Base-by-base conservation (phyloP, 495 filamentous ascomycete genomes). In the Neurospora sp. region DNA sequence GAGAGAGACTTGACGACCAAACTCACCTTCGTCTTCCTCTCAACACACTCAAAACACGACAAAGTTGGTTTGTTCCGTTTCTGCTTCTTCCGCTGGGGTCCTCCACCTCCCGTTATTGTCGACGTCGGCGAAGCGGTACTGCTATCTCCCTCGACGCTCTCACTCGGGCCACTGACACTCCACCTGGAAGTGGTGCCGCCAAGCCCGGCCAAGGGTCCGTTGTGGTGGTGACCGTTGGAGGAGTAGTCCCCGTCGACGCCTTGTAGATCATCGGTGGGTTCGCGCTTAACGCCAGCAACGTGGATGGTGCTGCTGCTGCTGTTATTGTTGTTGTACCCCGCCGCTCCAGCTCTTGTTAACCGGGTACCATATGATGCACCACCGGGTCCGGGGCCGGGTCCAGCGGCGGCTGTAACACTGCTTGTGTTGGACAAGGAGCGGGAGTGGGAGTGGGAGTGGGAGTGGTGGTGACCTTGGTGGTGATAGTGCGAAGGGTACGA, bases 11-110 rank as follows among this genome's bases (percentile, higher is more conserved):
- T 8, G 47, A 44, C 39, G 40, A 72, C 69, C 6, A 41, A 10
- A 82, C 86, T 74, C 76, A 86, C 89, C 84, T 90, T 91, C 16
- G 89, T 91, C 80, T 92, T 91, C 70, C 89, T 83, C 79, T 89
- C 89, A 41, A 92, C 90, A 78, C 91, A 93, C 74, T 91, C 90
- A 71, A 87, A 84, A 77, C 90, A 93, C 47, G 89, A 91, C 47
- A 93, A 76, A 1, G 90, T 93, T 5, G 90, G 90, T 77, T 93
- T 93, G 80, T 93, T 93, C 35, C 90, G 84, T 78, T 90, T 92
- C 79, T 91, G 90, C 79, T 89, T 91, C 80, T 90, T 90, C 80
- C 80, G 85, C 4, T 76, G 70, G 8, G 81, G 83, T 53, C 82
- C 84, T 27, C 53, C 53, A 16, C 53, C 53, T 16, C 53, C 53